phyloP scores from a whole-genome alignment of 2,329 filamentous ascomycete species.

The Ophiosphaerella korrae region DNA sequence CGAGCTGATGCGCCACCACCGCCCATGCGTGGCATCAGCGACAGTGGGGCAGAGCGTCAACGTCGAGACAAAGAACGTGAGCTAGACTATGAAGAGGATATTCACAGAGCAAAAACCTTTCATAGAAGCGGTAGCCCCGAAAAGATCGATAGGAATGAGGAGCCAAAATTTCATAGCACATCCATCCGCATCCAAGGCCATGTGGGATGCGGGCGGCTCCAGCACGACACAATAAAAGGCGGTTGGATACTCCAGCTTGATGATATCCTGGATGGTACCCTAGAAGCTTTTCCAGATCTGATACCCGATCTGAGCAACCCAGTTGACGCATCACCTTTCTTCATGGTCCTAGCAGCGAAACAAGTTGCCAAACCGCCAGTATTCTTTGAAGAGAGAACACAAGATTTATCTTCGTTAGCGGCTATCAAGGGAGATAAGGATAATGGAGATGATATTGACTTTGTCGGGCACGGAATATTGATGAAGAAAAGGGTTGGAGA shows the following conservation, averaged over 20 bases:
- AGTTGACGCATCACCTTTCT: slow-evolving; percentile 8
- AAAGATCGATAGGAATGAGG: slow-evolving; percentile 7
- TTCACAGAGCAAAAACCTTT: not conserved
- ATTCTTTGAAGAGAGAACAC: not conserved
- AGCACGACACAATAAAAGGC: not conserved
- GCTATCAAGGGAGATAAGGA: not conserved
- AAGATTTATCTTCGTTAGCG: not conserved
- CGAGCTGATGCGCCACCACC: slow-evolving; percentile 1
- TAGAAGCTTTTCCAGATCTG: slow-evolving; percentile 24
- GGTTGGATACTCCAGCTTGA: slow-evolving; percentile 12
- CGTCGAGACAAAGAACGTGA: slow-evolving; percentile 1
- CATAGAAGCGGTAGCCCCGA: not conserved
- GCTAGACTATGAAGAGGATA: not conserved
- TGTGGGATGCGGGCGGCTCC: slow-evolving; percentile 13
- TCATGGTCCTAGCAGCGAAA: slow-evolving; percentile 24
- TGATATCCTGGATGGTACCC: not conserved
- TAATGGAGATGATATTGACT: slow-evolving; percentile 6
- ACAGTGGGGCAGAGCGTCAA: slow-evolving; percentile 12
- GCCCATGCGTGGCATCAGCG: slow-evolving; percentile 15
- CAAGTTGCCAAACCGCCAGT: slow-evolving; percentile 4
- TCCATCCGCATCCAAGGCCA: slow-evolving; percentile 24
- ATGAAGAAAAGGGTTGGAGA: slow-evolving; percentile 5
- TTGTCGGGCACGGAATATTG: slow-evolving; percentile 20
- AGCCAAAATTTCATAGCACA: slow-evolving; percentile 16
- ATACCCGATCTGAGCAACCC: slow-evolving; percentile 7